A percentile compares a stretch with the other conserved stretches of the same genome.
These are phyloP conservation scores for Septoria linicola DNA, from an alignment of 2,329 filamentous ascomycete genomes.

Conservation along the genomic window DNA sequence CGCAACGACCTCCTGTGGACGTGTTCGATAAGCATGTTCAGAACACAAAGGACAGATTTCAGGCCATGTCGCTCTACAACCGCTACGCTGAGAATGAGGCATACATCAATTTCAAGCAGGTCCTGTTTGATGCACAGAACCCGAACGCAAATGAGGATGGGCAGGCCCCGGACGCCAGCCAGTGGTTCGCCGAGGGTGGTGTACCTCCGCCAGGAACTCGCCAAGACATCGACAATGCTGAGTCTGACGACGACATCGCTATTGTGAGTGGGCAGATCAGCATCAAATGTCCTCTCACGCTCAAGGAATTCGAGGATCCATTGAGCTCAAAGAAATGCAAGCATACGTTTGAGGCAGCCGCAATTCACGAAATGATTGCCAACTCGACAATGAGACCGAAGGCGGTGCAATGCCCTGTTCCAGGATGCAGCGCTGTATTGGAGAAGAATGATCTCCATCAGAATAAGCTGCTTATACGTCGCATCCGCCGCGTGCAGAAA, in stretches of 20 bases:
- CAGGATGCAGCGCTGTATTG: conserved; percentile 61
- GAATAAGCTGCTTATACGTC: conserved; percentile 58
- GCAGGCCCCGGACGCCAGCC: conserved; percentile 52
- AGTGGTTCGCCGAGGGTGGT: conserved; percentile 59
- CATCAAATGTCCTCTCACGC: conserved; percentile 68
- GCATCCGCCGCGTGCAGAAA: conserved; percentile 56
- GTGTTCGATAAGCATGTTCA: conserved; percentile 42
- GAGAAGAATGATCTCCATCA: conserved; percentile 54
- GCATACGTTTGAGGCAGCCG: conserved; percentile 68
- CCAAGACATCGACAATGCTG: conserved; percentile 35
- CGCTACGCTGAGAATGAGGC: conserved; percentile 60
- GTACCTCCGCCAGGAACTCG: conserved; percentile 45
- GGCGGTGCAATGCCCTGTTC: conserved; percentile 60
- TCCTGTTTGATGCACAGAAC: conserved; percentile 61
- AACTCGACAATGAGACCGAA: conserved; percentile 26
- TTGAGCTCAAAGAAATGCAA: conserved; percentile 66
- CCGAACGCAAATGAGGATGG: conserved; percentile 54
- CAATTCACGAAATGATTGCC: conserved; percentile 58
- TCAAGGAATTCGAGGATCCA: conserved; percentile 64
- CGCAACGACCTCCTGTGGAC: conserved; percentile 40
- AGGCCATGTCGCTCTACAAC: conserved; percentile 38
- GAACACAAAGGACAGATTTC: conserved; percentile 46
- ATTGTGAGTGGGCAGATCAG: conserved; percentile 63
- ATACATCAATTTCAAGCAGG: conserved; percentile 60
- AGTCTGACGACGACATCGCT: conserved; percentile 67